phyloP scores from a whole-genome alignment of 2,329 filamentous ascomycete genomes.

The Beauveria brongniartii region DNA sequence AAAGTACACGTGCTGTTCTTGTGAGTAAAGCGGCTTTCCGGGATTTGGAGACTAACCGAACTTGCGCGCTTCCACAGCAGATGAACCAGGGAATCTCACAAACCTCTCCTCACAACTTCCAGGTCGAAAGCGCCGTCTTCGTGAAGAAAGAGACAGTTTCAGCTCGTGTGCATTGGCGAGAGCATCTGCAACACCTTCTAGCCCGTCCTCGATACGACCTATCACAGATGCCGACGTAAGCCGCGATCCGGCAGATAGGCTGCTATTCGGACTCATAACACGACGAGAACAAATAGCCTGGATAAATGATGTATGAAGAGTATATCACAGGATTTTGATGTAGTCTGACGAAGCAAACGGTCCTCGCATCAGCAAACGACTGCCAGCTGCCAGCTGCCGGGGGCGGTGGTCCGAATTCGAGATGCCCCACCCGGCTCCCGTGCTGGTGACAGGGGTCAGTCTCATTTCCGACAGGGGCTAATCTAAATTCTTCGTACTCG shows the following conservation, averaged over 20 bases:
- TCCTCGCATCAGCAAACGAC: background rate
- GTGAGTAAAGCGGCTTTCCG: background rate
- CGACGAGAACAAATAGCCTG: background rate
- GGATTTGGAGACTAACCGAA: slow-evolving; percentile 35
- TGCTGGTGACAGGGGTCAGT: background rate
- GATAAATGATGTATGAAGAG: background rate
- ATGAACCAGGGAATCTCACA: slow-evolving; percentile 40
- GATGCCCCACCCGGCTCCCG: slow-evolving; percentile 4
- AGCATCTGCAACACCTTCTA: slow-evolving; percentile 23
- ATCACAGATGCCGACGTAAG: slow-evolving; percentile 19
- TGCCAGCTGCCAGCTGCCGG: background rate
- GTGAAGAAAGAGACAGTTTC: slow-evolving; percentile 20
- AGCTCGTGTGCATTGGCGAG: slow-evolving; percentile 20
- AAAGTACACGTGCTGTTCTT: slow-evolving; percentile 43
- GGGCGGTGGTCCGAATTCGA: slow-evolving; percentile 3
- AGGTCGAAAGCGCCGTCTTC: slow-evolving; percentile 11
- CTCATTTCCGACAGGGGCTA: background rate
- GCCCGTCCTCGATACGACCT: slow-evolving; percentile 27
- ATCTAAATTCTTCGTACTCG: slow-evolving; percentile 1
- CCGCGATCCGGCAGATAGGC: background rate
- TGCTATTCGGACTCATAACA: background rate
- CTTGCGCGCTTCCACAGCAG: slow-evolving; percentile 37
- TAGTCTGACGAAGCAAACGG: background rate
- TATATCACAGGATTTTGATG: background rate
- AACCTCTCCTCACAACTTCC: slow-evolving; percentile 8